Base-by-base conservation (phyloP, 169 alveolate genomes). In the Cryptosporidium bovis region DNA sequence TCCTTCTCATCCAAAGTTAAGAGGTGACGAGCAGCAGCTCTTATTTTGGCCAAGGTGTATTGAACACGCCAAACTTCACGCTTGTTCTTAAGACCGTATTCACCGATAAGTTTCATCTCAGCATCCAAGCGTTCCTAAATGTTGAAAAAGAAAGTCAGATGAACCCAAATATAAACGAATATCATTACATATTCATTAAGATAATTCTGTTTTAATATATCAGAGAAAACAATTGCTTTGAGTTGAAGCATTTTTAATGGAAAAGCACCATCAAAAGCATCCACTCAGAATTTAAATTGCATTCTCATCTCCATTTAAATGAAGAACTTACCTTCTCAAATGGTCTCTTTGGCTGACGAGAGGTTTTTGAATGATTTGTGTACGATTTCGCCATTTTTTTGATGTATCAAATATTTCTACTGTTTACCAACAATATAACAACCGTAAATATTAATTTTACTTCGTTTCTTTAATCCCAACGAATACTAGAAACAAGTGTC, bases 51-150 rank as follows among this genome's bases (percentile, higher is more conserved):
- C 68, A 98, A 95, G 51, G 97, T 95, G 82, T 96, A 97, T 93
- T 97, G 98, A 65, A 98, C 99, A 90, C 99, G 93, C 99, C 99
- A 96, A 82, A 97, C 99, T 92, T 98, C 99, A 84, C 99, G 97
- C 97, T 98, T 98, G 96, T 98, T 98, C 94, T 97, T 97, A 67
- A 98, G 93, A 65, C 99, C 99, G 91, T 97, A 98, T 90, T 97
- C 99, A 55, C 99, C 99, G 91, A 98, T 94, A 91, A 98, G 94
- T 93, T 96, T 95, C 93, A 98, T 90, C 93, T 98, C 99, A 62
- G 92, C 94, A 85, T 95, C 98, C 90, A 96, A 84, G 82, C 98
- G 98, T 82, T 97, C 99, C 97, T 94, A 84, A 66, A 27, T 46
- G 64, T 55, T 58, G 27, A 36, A 67, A 15, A 64, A 66, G 55